A percentile compares a stretch with the other conserved stretches of the same genome.
These are phyloP conservation scores for Pleurotus salmoneostramineus DNA, from an alignment of 768 basidiomycete genomes.

Conservation along the genomic window DNA sequence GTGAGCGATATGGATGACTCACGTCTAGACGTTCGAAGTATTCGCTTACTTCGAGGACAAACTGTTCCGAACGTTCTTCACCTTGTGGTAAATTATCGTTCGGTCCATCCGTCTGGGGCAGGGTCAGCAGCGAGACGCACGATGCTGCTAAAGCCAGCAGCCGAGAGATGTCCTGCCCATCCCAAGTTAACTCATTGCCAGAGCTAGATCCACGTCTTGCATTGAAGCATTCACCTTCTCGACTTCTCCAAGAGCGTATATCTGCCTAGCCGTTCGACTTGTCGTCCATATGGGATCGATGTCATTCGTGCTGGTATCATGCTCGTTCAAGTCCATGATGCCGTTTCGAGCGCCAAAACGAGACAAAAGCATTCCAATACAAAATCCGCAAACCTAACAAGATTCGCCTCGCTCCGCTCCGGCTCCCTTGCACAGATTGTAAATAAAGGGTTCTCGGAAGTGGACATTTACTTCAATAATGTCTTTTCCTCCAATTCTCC, in stretches of 20 bases:
- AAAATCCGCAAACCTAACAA: too few species aligned
- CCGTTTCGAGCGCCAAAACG: slow-evolving; percentile 4
- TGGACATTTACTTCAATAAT: too few species aligned
- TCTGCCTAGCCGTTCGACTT: slow-evolving; percentile 77
- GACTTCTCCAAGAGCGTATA: slow-evolving; percentile 75
- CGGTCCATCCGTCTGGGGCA: slow-evolving; percentile 77
- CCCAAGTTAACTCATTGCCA: background rate
- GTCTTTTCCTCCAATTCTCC: too few species aligned
- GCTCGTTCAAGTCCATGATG: slow-evolving; percentile 24
- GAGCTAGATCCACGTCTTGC: background rate
- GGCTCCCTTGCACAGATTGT: too few species aligned
- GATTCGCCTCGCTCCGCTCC: too few species aligned
- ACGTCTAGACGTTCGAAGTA: slow-evolving; percentile 84
- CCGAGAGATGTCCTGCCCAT: slow-evolving; percentile 68
- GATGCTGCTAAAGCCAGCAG: slow-evolving; percentile 74
- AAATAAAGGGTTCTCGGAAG: too few species aligned
- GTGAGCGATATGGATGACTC: slow-evolving; percentile 13
- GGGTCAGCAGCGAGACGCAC: slow-evolving; percentile 71
- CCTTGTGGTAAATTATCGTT: slow-evolving; percentile 71
- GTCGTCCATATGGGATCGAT: slow-evolving; percentile 81
- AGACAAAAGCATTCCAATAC: background rate
- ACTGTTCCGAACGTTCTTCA: slow-evolving; percentile 81
- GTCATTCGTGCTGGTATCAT: slow-evolving; percentile 33
- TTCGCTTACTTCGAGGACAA: slow-evolving; percentile 80
- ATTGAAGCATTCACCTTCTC: slow-evolving; percentile 59